Conservation (phyloP, 1,284 basidiomycete genomes). For the Melampsora larici-populina region DNA sequence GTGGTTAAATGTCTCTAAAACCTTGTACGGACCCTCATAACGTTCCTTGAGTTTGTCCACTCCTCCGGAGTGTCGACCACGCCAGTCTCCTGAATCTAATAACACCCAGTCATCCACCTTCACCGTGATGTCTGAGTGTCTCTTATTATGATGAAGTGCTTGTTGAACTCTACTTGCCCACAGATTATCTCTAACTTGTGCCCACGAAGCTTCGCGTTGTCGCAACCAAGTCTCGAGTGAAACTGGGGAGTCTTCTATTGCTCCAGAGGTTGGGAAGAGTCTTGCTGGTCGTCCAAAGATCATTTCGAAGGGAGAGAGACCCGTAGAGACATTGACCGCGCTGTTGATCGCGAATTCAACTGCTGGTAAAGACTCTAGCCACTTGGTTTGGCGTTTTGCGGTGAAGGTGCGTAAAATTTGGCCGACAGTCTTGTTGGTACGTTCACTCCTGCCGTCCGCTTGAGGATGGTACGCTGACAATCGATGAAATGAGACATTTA, state of each 20-base stretch:
- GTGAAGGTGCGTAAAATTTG: too few species aligned
- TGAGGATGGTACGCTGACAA: slow-evolving; percentile 47
- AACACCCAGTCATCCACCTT: neutral
- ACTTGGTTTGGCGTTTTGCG: too few species aligned
- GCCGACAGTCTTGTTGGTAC: too few species aligned
- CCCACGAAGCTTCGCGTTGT: neutral
- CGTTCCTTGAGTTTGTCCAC: too few species aligned
- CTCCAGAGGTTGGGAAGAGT: neutral
- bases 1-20: too few species aligned
- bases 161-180: slow-evolving; percentile 5
- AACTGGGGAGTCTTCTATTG: neutral
- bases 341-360: too few species aligned
- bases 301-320: slow-evolving; percentile 44
- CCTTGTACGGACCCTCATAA: too few species aligned
- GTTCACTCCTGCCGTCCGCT: too few species aligned
- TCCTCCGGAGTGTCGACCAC: too few species aligned
- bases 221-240: neutral
- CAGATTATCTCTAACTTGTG: neutral
- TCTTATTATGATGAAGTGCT: slow-evolving; percentile 2
- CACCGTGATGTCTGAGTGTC: neutral
- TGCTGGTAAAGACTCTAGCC: too few species aligned
- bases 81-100: too few species aligned
- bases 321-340: slow-evolving; percentile 44
- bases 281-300: slow-evolving; percentile 17
- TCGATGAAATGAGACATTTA: slow-evolving; percentile 45